A percentile compares a stretch with the other conserved stretches of the same genome.
Conservation (phyloP, 306 rosid species). For the Lathyrus aphaca region DNA sequence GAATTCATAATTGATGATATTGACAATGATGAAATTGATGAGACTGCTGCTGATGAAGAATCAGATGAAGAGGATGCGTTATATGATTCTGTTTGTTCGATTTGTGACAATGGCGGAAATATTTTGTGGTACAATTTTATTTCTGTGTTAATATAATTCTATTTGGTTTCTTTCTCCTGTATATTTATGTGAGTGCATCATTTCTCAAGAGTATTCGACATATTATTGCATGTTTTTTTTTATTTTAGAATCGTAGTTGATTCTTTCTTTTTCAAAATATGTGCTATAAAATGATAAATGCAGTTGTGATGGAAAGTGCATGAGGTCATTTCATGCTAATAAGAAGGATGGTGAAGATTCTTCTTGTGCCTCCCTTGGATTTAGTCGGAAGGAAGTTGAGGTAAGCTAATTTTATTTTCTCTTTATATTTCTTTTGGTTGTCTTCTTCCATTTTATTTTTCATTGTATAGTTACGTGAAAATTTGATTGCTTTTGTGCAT, state of each 20-base stretch:
- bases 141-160: neutral
- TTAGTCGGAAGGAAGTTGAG: conserved; percentile 63
- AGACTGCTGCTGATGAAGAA: conserved; percentile 49
- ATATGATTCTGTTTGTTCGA: conserved; percentile 82
- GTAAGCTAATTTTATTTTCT: conserved; percentile 55
- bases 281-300: conserved; percentile 35
- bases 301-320: conserved; percentile 95
- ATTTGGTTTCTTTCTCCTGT: conserved; percentile 10
- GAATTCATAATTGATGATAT: conserved; percentile 70
- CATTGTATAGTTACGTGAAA: conserved; percentile 22
- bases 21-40: conserved; percentile 55
- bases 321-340: conserved; percentile 88
- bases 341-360: conserved; percentile 63
- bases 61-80: conserved; percentile 61
- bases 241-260: conserved; percentile 5
- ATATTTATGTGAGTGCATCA: conserved; percentile 12
- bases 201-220: conserved; percentile 1
- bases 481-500: conserved; percentile 31
- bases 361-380: conserved; percentile 72
- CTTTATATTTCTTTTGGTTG: conserved; percentile 18
- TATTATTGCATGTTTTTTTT: neutral
- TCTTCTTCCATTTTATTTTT: conserved; percentile 23
- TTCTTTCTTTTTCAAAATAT: neutral
- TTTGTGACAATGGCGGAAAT: conserved; percentile 91
- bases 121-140: conserved; percentile 62